Conservation (phyloP, 768 basidiomycete genomes). For the Lentinula lateritia region DNA sequence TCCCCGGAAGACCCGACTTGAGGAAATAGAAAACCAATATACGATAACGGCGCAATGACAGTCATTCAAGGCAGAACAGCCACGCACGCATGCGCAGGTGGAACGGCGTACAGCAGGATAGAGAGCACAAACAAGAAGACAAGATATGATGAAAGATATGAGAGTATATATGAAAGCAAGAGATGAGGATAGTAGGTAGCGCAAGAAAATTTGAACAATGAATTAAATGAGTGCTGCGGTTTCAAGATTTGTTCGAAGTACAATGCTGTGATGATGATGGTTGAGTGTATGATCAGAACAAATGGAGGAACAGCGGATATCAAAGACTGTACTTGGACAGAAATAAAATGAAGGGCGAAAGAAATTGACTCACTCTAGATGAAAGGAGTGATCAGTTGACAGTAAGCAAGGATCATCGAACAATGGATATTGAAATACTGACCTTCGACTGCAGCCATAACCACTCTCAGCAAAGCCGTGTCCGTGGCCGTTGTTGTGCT, state of each 20-base stretch:
- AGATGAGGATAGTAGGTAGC: neutral
- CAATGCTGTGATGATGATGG: constrained; percentile 44
- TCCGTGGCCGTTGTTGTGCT: constrained; percentile 91
- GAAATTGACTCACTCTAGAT: constrained; percentile 59
- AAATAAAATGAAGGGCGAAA: constrained; percentile 16
- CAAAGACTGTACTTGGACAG: constrained; percentile 14
- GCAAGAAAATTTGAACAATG: neutral
- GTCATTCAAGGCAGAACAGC: neutral
- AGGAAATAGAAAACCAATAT: neutral
- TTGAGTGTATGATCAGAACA: constrained; percentile 24
- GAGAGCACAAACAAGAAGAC: neutral
- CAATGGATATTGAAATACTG: constrained; percentile 16
- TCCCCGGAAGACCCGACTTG: neutral
- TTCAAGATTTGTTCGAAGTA: constrained; percentile 61
- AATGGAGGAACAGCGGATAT: constrained; percentile 11
- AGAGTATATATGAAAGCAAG: constrained; percentile 1
- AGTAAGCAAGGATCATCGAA: constrained; percentile 8
- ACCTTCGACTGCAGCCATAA: constrained; percentile 98
- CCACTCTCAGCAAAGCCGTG: constrained; percentile 80
- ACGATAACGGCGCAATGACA: neutral
- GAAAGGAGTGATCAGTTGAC: constrained; percentile 12
- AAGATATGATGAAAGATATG: too few relatives aligned
- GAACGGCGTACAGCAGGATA: neutral
- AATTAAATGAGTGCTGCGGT: constrained; percentile 59
- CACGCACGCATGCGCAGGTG: neutral